Conservation (phyloP, 78 protist species). For the Mantamonas sphyraenae region DNA sequence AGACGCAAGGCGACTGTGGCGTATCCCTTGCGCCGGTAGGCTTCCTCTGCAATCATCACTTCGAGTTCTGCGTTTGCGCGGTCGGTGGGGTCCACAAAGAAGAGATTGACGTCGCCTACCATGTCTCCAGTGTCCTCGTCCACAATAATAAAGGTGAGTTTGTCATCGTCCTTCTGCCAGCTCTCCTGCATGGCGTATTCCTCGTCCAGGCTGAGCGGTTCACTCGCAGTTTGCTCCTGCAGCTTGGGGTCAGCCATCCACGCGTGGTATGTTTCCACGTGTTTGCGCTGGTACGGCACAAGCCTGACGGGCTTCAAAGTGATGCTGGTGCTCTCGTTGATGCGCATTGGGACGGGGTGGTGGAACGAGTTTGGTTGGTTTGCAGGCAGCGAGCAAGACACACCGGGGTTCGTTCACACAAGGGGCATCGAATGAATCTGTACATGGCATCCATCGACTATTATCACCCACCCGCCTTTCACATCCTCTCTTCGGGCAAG, state of each 20-base stretch:
- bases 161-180: slow-evolving; percentile 68
- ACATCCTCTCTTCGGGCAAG: too few species aligned
- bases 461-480: too few species aligned
- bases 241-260: slow-evolving; percentile 75
- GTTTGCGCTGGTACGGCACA: slow-evolving; percentile 69
- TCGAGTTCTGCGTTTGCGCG: slow-evolving; percentile 48
- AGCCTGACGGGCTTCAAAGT: too few species aligned
- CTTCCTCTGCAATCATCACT: slow-evolving; percentile 67
- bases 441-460: too few species aligned
- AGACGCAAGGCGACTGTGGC: slow-evolving; percentile 36
- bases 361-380: too few species aligned
- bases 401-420: too few species aligned
- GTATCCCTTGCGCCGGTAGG: slow-evolving; percentile 45
- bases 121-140: slow-evolving; percentile 6
- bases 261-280: slow-evolving; percentile 66
- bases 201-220: slow-evolving; percentile 67
- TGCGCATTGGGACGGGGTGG: too few species aligned
- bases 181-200: slow-evolving; percentile 72
- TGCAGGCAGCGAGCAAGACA: too few species aligned
- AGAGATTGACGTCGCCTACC: slow-evolving; percentile 83
- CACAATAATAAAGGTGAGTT: slow-evolving; percentile 17
- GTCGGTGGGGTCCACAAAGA: slow-evolving; percentile 43
- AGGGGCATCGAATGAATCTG: too few species aligned
- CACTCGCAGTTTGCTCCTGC: slow-evolving; percentile 55
- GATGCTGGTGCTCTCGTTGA: too few species aligned